Percentiles rank a stretch among this genome's conserved stretches.
Evolutionary conservation across 208 protist species (phyloP).

Genomic region (Leishmania tarentolae): DNA sequence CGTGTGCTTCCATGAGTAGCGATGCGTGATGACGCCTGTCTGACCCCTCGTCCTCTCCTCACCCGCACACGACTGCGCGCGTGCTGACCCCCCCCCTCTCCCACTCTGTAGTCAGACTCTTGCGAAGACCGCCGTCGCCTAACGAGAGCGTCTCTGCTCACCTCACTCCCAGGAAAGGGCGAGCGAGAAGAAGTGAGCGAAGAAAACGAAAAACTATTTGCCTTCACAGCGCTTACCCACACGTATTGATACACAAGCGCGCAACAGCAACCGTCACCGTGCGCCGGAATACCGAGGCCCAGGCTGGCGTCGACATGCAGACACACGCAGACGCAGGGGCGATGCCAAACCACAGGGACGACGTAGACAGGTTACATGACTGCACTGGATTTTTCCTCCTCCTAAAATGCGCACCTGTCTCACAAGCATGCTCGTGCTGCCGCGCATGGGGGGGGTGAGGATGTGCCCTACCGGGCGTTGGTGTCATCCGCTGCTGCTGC

Average conservation of each 20-base stretch:
- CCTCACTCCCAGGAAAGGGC: not conserved
- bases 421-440: not conserved
- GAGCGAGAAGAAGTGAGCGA: not conserved
- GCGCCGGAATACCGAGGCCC: no score
- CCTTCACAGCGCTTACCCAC: not conserved
- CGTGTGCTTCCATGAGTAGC: not conserved
- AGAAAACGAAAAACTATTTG: not conserved
- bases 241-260: not conserved
- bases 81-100: not conserved
- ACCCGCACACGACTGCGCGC: not conserved
- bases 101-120: not conserved
- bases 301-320: no score
- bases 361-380: not conserved
- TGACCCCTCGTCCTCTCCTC: not conserved
- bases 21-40: not conserved
- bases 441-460: not conserved
- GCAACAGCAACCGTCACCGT: no score
- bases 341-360: not conserved
- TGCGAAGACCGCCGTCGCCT: not conserved
- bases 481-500: slow-evolving; percentile 1
- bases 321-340: not conserved
- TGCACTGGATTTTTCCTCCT: not conserved
- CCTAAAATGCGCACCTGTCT: not conserved
- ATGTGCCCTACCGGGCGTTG: not conserved
- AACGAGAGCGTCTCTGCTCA: not conserved